Evolutionary conservation across 495 filamentous ascomycete genomes (phyloP).

Genomic region (Tuber borchii): DNA sequence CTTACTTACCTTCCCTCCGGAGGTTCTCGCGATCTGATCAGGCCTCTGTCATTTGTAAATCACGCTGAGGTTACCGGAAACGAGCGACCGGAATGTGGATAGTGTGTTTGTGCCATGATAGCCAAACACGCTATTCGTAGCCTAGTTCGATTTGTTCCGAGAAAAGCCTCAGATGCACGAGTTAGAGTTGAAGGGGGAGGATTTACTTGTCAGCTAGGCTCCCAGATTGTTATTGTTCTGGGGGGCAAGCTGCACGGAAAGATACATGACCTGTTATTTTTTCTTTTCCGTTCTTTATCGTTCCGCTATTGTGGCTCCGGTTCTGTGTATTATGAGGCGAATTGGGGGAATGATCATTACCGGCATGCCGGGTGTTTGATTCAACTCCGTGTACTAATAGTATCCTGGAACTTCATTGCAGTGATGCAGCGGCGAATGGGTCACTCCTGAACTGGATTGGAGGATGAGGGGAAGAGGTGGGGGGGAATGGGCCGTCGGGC

Average conservation of each 20-base stretch:
- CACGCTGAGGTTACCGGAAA: not conserved
- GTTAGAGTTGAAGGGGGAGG: not conserved
- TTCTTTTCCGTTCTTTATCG: not conserved
- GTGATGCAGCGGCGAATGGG: not conserved
- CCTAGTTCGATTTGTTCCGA: not conserved
- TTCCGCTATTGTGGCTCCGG: not conserved
- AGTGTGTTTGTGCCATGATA: not conserved
- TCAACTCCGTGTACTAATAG: not conserved
- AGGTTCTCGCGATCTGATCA: not conserved
- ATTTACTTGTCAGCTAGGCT: not conserved
- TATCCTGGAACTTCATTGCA: not conserved
- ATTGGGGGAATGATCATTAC: constrained; percentile 1
- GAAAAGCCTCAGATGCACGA: not conserved
- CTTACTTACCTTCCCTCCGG: not conserved
- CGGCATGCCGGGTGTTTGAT: constrained; percentile 3
- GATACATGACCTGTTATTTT: not conserved
- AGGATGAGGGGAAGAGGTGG: not conserved
- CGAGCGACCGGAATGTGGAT: not conserved
- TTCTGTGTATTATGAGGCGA: not conserved
- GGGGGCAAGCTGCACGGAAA: not conserved
- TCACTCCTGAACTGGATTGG: not conserved
- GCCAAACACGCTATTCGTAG: not conserved
- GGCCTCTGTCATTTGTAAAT: constrained; percentile 3
- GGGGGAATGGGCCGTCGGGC: not conserved
- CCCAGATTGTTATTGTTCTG: not conserved